These are phyloP conservation scores for Epichloe sibirici DNA, from an alignment of 2,329 filamentous ascomycete genomes.

Conservation along the genomic window DNA sequence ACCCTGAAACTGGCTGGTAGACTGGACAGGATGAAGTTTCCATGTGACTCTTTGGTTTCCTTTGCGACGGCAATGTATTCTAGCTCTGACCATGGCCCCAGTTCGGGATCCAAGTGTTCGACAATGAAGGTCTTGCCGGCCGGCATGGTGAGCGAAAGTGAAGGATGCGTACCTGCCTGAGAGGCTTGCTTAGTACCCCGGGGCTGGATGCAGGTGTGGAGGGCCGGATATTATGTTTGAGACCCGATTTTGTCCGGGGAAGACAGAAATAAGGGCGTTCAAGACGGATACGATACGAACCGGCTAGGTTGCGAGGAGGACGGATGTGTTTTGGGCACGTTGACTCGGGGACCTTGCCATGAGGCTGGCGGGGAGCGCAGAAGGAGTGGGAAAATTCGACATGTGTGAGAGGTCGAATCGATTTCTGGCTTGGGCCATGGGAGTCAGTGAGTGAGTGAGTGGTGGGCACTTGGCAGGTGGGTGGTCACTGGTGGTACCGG, in stretches of 20 bases:
- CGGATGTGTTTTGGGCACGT: too few species aligned
- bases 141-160: constrained; percentile 20
- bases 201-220: too few species aligned
- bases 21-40: constrained; percentile 71
- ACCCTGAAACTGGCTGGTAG: constrained; percentile 59
- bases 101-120: constrained; percentile 89
- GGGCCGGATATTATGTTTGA: too few species aligned
- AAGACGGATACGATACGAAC: neutral
- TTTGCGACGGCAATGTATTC: constrained; percentile 82
- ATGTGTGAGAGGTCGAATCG: neutral
- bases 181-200: too few species aligned
- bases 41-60: constrained; percentile 57
- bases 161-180: too few species aligned
- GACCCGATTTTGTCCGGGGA: neutral
- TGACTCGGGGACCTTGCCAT: too few species aligned
- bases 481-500: too few species aligned
- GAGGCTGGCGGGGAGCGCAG: neutral
- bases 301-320: too few species aligned
- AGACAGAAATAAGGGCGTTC: neutral
- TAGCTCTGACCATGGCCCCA: constrained; percentile 86
- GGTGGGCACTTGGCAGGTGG: too few species aligned
- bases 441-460: too few species aligned
- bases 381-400: neutral
- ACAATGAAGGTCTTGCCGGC: constrained; percentile 71
- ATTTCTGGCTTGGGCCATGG: neutral